Conservation (phyloP, 768 basidiomycete genomes). For the Cubamyces lactineus region DNA sequence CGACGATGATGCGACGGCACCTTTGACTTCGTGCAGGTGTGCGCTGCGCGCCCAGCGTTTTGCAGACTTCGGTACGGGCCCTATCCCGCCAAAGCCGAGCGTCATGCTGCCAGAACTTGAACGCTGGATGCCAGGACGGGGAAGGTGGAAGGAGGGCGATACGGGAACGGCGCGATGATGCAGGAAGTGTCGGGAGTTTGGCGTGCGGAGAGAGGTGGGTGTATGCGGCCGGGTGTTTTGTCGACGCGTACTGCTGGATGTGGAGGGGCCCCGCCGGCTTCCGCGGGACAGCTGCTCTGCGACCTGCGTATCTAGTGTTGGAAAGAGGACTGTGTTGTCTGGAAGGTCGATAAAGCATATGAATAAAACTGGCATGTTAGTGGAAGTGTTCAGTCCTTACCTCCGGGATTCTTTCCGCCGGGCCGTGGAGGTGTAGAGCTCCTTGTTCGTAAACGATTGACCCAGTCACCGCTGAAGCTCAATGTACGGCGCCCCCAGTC, state of each 20-base stretch:
- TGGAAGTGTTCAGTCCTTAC: background rate
- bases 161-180: conserved; percentile 29
- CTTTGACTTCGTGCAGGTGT: conserved; percentile 67
- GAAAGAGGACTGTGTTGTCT: conserved; percentile 26
- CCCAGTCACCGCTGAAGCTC: conserved; percentile 58
- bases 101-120: conserved; percentile 43
- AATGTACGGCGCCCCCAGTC: conserved; percentile 62
- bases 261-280: background rate
- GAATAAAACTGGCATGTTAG: background rate
- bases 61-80: conserved; percentile 47
- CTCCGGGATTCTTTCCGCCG: conserved; percentile 11
- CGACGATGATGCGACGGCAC: conserved; percentile 5
- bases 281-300: conserved; percentile 12
- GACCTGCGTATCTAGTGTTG: conserved; percentile 22
- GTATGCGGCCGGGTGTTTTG: conserved; percentile 26
- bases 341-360: background rate
- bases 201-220: conserved; percentile 25
- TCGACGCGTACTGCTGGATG: conserved; percentile 4
- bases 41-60: conserved; percentile 66
- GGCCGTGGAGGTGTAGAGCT: conserved; percentile 32
- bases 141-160: conserved; percentile 37
- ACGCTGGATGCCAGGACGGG: conserved; percentile 44
- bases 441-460: conserved; percentile 41
- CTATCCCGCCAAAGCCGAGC: conserved; percentile 34
- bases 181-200: conserved; percentile 22